Conservation (phyloP, 1,139 yeast genomes). For the Pichia sp. region DNA sequence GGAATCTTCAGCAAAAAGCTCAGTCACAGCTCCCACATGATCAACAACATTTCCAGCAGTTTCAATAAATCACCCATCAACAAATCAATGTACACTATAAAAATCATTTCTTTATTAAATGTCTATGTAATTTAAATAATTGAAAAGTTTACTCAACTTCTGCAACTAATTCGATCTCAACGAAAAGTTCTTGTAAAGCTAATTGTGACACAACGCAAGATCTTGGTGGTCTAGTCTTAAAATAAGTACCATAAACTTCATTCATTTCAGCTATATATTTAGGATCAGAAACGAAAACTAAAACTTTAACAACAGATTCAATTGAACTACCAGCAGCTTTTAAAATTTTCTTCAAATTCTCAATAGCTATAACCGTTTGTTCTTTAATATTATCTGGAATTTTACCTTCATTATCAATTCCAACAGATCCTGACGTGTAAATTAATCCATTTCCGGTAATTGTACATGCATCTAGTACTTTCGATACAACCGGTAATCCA, state of each 20-base stretch:
- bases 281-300: slow-evolving; percentile 34
- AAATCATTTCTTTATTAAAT: too few relatives aligned
- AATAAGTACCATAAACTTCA: slow-evolving; percentile 32
- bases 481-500: slow-evolving; percentile 17
- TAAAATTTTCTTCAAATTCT: slow-evolving; percentile 37
- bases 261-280: slow-evolving; percentile 31
- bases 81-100: too few relatives aligned
- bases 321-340: slow-evolving; percentile 34
- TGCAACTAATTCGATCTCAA: slow-evolving; percentile 33
- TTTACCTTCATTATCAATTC: slow-evolving; percentile 32
- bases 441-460: slow-evolving; percentile 21
- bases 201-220: slow-evolving; percentile 34
- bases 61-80: neutral
- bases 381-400: slow-evolving; percentile 36
- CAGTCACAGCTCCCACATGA: slow-evolving; percentile 11
- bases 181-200: slow-evolving; percentile 26
- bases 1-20: too few relatives aligned
- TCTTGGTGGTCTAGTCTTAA: slow-evolving; percentile 35
- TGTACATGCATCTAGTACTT: slow-evolving; percentile 19
- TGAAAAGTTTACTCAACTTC: slow-evolving; percentile 17
- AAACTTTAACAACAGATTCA: slow-evolving; percentile 34
- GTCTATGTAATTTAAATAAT: neutral
- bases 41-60: slow-evolving; percentile 10
- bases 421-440: slow-evolving; percentile 35
- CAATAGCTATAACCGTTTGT: slow-evolving; percentile 39